Evolutionary conservation across 306 rosid genomes (phyloP).

Genomic region (Carpinus fangiana): DNA sequence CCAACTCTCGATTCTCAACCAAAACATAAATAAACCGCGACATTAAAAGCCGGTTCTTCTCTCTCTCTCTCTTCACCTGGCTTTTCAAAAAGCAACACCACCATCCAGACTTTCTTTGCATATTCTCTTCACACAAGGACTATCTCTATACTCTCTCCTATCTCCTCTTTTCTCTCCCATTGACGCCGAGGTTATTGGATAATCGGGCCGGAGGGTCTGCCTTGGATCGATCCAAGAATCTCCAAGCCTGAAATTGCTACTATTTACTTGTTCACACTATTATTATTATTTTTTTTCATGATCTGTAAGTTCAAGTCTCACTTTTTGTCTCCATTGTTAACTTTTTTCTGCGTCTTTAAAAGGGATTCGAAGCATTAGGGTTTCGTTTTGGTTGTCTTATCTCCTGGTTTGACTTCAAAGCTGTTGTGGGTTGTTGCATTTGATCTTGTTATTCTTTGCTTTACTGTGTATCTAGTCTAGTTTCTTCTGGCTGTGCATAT

Average conservation of each 20-base stretch:
- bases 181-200: constrained; percentile 30
- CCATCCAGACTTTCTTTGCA: constrained; percentile 35
- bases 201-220: constrained; percentile 28
- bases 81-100: constrained; percentile 47
- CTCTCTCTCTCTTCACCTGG: too few species aligned
- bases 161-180: constrained; percentile 13
- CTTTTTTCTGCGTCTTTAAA: constrained; percentile 22
- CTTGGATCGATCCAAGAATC: constrained; percentile 62
- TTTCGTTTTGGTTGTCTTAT: constrained; percentile 30
- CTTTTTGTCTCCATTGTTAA: constrained; percentile 29
- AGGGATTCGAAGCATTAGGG: constrained; percentile 34
- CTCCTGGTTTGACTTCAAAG: constrained; percentile 18
- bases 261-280: not conserved
- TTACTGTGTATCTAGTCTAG: constrained; percentile 10
- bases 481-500: constrained; percentile 20
- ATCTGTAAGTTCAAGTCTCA: constrained; percentile 59
- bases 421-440: constrained; percentile 14
- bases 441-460: constrained; percentile 12
- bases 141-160: constrained; percentile 4
- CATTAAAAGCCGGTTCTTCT: not conserved
- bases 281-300: constrained; percentile 25
- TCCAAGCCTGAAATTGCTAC: constrained; percentile 2
- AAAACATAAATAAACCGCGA: constrained; percentile 8
- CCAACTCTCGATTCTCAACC: not conserved
- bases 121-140: constrained; percentile 28